Percentiles rank a stretch among this genome's conserved stretches.
These are phyloP conservation scores for Elongisporangium prolatum DNA, from an alignment of 352 stramenopile genomes.

Conservation along the genomic window DNA sequence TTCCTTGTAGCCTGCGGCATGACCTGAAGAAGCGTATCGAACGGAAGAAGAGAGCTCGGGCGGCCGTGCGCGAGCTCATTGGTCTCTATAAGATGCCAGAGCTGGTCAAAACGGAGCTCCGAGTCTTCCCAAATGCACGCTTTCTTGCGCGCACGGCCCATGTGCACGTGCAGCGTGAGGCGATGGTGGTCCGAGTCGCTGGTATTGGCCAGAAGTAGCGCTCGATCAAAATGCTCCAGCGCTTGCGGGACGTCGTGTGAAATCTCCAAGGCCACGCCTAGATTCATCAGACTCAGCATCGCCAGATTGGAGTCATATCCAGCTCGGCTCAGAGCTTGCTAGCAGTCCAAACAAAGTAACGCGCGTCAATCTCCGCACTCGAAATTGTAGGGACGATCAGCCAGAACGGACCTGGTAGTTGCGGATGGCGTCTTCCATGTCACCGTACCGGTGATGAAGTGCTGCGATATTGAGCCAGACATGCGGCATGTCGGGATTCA, in stretches of 20 bases:
- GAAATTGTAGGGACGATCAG: too few species aligned
- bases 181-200: conserved; percentile 8
- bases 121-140: conserved; percentile 44
- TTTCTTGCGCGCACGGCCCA: conserved; percentile 36
- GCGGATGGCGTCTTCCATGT: conserved; percentile 41
- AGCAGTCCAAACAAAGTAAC: conserved; percentile 7
- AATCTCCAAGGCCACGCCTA: conserved; percentile 40
- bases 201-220: conserved; percentile 11
- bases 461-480: conserved; percentile 67
- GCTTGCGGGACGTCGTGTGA: conserved; percentile 25
- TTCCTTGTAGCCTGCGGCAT: conserved; percentile 29
- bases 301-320: too few species aligned
- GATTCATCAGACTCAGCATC: conserved; percentile 27
- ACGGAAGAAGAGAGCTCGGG: conserved; percentile 42
- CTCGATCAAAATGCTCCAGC: conserved; percentile 23
- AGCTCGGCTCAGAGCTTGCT: neutral
- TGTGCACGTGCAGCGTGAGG: conserved; percentile 24
- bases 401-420: conserved; percentile 30
- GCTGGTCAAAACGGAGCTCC: conserved; percentile 21
- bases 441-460: conserved; percentile 54
- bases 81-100: conserved; percentile 26
- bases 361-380: neutral
- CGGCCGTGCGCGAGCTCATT: conserved; percentile 17
- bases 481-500: conserved; percentile 19
- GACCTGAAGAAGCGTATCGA: conserved; percentile 61